Percentiles rank a stretch among this genome's conserved stretches.
Conservation (phyloP, 768 basidiomycete genomes). For the Hypholoma sublateritium region DNA sequence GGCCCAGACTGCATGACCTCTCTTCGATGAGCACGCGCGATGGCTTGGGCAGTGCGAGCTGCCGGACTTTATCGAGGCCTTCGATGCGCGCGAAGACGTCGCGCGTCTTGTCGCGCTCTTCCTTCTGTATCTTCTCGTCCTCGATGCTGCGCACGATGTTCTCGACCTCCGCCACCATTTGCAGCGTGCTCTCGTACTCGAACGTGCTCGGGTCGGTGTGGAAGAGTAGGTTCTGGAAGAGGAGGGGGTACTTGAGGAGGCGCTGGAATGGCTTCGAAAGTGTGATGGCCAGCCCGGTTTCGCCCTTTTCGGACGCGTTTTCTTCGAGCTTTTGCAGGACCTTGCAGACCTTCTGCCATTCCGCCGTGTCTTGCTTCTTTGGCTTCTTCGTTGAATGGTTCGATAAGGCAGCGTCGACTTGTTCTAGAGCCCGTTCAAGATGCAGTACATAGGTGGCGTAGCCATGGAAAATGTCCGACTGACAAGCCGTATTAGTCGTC, state of each 20-base stretch:
- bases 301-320: slow-evolving; percentile 79
- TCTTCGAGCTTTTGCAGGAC: slow-evolving; percentile 78
- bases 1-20: slow-evolving; percentile 45
- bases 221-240: slow-evolving; percentile 96
- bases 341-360: slow-evolving; percentile 78
- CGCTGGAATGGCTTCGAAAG: slow-evolving; percentile 97
- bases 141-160: slow-evolving; percentile 95
- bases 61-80: slow-evolving; percentile 90
- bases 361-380: slow-evolving; percentile 77
- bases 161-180: slow-evolving; percentile 98
- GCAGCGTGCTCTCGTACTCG: slow-evolving; percentile 94
- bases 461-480: slow-evolving; percentile 93
- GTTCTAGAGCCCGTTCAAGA: slow-evolving; percentile 85
- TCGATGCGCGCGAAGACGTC: slow-evolving; percentile 97
- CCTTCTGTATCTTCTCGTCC: slow-evolving; percentile 96
- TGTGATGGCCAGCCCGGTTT: slow-evolving; percentile 92
- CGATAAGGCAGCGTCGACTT: slow-evolving; percentile 79
- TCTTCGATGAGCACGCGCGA: slow-evolving; percentile 89
- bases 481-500: slow-evolving; percentile 6
- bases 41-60: slow-evolving; percentile 88
- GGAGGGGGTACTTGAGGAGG: slow-evolving; percentile 92
- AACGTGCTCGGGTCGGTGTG: slow-evolving; percentile 97
- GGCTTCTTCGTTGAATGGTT: slow-evolving; percentile 69
- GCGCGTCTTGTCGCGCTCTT: slow-evolving; percentile 92
- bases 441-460: slow-evolving; percentile 96